Conservation (phyloP, 2,329 filamentous ascomycete genomes). For the Clarireedia monteithiana region DNA sequence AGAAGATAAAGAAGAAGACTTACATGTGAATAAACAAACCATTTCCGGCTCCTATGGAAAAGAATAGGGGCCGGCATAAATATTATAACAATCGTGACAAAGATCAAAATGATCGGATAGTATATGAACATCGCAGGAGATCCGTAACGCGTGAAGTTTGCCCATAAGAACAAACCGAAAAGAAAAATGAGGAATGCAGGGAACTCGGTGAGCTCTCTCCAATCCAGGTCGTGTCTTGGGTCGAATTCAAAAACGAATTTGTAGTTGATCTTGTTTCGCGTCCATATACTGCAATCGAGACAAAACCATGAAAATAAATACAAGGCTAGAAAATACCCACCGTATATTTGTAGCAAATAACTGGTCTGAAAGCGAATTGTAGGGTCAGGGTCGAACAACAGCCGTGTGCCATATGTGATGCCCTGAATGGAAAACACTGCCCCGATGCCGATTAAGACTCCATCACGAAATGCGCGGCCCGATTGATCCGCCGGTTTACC, state of each 20-base stretch:
- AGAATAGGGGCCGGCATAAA: slow-evolving; percentile 69
- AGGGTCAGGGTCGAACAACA: slow-evolving; percentile 43
- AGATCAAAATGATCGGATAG: slow-evolving; percentile 76
- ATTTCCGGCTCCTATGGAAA: slow-evolving; percentile 69
- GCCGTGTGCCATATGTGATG: slow-evolving; percentile 48
- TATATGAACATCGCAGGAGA: slow-evolving; percentile 66
- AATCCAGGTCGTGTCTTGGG: slow-evolving; percentile 76
- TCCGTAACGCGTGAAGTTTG: slow-evolving; percentile 74
- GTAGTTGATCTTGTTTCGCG: slow-evolving; percentile 83
- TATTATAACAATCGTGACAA: slow-evolving; percentile 57
- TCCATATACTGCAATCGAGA: slow-evolving; percentile 78
- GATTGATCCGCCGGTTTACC: slow-evolving; percentile 50
- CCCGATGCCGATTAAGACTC: slow-evolving; percentile 61
- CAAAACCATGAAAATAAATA: slow-evolving; percentile 79
- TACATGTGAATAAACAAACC: slow-evolving; percentile 86
- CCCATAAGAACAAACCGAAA: slow-evolving; percentile 74
- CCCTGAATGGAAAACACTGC: slow-evolving; percentile 60
- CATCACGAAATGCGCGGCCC: slow-evolving; percentile 50
- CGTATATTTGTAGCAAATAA: slow-evolving; percentile 84
- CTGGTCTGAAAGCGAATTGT: slow-evolving; percentile 45
- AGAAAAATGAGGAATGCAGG: slow-evolving; percentile 76
- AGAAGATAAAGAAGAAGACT: slow-evolving; percentile 30
- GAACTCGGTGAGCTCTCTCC: slow-evolving; percentile 80
- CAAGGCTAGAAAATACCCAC: slow-evolving; percentile 79
- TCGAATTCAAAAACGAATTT: slow-evolving; percentile 96